These are phyloP conservation scores for Canavalia gladiata DNA, from an alignment of 306 rosid species.

Conservation along the genomic window DNA sequence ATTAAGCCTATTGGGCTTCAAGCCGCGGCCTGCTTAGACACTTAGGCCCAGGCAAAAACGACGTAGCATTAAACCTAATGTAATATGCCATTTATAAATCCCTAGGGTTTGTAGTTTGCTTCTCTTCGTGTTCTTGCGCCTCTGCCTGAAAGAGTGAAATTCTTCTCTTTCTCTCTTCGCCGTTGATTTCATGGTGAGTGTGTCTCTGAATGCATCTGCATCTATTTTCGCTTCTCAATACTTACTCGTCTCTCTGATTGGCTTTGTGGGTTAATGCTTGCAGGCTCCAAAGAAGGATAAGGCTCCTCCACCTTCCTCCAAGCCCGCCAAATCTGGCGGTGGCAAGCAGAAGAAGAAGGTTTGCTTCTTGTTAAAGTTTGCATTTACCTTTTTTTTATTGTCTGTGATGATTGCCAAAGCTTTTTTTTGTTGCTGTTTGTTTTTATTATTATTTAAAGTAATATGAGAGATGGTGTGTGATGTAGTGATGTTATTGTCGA, in stretches of 20 bases:
- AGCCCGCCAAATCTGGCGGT: slow-evolving; percentile 81
- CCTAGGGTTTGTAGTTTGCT: slow-evolving; percentile 33
- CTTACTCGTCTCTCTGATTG: not conserved
- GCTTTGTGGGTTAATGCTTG: not conserved
- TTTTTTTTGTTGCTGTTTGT: not conserved
- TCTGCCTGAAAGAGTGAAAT: slow-evolving; percentile 25
- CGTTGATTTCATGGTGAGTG: slow-evolving; percentile 25
- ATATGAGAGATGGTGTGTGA: not conserved
- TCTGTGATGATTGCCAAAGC: not conserved
- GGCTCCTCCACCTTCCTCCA: slow-evolving; percentile 79
- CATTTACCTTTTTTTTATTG: not conserved
- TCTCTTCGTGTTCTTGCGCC: slow-evolving; percentile 28
- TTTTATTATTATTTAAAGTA: not conserved
- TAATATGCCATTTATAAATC: not conserved
- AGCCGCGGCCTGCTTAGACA: not conserved
- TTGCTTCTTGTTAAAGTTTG: not conserved
- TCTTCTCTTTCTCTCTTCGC: not conserved
- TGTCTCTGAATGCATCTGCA: not conserved
- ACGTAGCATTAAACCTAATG: slow-evolving; percentile 4
- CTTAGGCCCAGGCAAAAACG: not conserved
- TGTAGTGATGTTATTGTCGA: not conserved
- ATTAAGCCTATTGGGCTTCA: not conserved
- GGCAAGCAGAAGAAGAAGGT: slow-evolving; percentile 83
- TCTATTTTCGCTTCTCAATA: not conserved
- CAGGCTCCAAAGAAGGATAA: slow-evolving; percentile 90